These are phyloP conservation scores for Passalora sequoiae DNA, from an alignment of 2,329 filamentous ascomycete species.

Conservation along the genomic window DNA sequence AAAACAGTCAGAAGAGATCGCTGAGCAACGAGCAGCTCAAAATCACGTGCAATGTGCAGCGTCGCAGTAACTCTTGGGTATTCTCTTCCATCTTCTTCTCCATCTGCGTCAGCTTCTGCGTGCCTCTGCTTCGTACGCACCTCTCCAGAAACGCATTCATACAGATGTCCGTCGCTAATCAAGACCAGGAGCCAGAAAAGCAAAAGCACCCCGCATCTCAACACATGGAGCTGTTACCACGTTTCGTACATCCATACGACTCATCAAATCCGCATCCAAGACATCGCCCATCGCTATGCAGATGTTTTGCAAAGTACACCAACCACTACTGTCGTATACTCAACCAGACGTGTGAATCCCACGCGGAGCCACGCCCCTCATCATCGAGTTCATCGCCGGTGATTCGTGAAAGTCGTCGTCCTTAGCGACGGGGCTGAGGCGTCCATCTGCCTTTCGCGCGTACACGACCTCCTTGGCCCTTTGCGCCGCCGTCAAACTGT, in stretches of 20 bases:
- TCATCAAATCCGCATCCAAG: neutral
- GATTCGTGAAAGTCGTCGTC: slow-evolving; percentile 12
- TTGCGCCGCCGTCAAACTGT: slow-evolving; percentile 69
- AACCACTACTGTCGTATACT: slow-evolving; percentile 4
- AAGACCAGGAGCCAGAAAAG: too few species aligned
- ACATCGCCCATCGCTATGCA: slow-evolving; percentile 3
- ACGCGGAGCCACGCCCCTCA: slow-evolving; percentile 13
- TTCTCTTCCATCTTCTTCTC: too few species aligned
- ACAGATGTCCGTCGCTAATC: too few species aligned
- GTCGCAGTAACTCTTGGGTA: too few species aligned
- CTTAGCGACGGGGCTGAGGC: slow-evolving; percentile 18
- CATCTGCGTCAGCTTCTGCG: too few species aligned
- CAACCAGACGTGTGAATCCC: slow-evolving; percentile 23
- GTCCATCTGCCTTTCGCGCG: slow-evolving; percentile 21
- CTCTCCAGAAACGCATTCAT: too few species aligned
- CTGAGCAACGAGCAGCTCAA: too few species aligned
- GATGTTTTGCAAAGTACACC: neutral
- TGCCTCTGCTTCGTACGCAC: too few species aligned
- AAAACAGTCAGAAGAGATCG: too few species aligned
- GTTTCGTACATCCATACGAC: slow-evolving; percentile 1
- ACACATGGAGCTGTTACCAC: slow-evolving; percentile 2
- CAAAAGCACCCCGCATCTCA: too few species aligned
- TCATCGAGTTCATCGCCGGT: slow-evolving; percentile 11
- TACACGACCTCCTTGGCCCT: slow-evolving; percentile 62
- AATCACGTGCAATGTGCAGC: too few species aligned